Conservation (phyloP, 2,329 filamentous ascomycete species). For the Verticillium longisporum region DNA sequence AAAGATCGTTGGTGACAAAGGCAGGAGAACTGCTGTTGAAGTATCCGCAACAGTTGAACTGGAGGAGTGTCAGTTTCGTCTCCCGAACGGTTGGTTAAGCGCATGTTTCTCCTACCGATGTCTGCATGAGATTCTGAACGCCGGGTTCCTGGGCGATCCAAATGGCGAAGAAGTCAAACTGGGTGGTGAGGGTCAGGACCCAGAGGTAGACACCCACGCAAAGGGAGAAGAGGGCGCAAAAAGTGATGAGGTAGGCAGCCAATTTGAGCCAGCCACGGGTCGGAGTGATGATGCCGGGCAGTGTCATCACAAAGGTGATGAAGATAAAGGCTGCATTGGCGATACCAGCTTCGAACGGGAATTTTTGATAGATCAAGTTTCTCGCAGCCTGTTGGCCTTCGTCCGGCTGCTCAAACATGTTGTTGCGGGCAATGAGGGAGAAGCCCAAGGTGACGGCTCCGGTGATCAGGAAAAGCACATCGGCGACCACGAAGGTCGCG, state of each 20-base stretch:
- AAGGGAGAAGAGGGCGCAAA: slow-evolving; percentile 58
- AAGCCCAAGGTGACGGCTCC: slow-evolving; percentile 50
- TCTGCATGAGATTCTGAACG: slow-evolving; percentile 64
- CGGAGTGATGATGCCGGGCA: slow-evolving; percentile 65
- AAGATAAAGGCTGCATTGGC: slow-evolving; percentile 68
- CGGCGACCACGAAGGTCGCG: slow-evolving; percentile 37
- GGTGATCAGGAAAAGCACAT: slow-evolving; percentile 44
- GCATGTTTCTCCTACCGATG: slow-evolving; percentile 41
- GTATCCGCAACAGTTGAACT: slow-evolving; percentile 81
- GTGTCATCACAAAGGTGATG: slow-evolving; percentile 58
- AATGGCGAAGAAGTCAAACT: slow-evolving; percentile 51
- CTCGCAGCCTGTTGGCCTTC: slow-evolving; percentile 42
- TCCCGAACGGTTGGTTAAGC: neutral
- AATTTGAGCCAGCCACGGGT: slow-evolving; percentile 64
- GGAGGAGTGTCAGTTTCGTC: slow-evolving; percentile 15
- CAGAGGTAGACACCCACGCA: slow-evolving; percentile 61
- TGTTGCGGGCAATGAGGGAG: slow-evolving; percentile 43
- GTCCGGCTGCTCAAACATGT: slow-evolving; percentile 32
- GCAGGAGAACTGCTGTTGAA: slow-evolving; percentile 63
- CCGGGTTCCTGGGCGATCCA: slow-evolving; percentile 51
- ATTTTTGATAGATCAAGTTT: slow-evolving; percentile 44
- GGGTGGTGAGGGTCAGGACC: slow-evolving; percentile 66
- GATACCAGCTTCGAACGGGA: slow-evolving; percentile 54
- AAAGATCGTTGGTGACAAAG: slow-evolving; percentile 63
- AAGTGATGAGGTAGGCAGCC: slow-evolving; percentile 57